Percentiles rank a stretch among this genome's conserved stretches.
These are phyloP conservation scores for Crithidia fasciculata DNA, from an alignment of 208 protist genomes.

Conservation along the genomic window DNA sequence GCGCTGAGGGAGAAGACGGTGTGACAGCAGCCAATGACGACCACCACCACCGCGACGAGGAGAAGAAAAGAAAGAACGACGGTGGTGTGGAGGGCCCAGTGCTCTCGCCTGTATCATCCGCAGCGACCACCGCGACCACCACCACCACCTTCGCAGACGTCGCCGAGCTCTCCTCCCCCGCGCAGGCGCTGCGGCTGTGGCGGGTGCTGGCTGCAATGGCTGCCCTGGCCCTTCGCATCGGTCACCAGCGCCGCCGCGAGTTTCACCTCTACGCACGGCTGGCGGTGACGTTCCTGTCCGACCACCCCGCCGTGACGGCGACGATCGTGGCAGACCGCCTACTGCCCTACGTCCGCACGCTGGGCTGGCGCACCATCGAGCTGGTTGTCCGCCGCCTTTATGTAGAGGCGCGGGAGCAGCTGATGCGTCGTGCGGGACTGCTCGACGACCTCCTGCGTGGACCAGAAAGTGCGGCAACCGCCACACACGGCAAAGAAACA, in stretches of 20 bases:
- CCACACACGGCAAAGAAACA: neutral
- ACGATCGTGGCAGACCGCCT: constrained; percentile 50
- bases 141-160: constrained; percentile 30
- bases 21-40: no score
- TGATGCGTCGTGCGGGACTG: constrained; percentile 30
- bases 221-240: constrained; percentile 41
- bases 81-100: neutral
- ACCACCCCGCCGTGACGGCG: constrained; percentile 46
- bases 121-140: neutral
- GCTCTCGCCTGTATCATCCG: neutral
- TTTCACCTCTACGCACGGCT: constrained; percentile 57
- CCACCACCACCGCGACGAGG: no score
- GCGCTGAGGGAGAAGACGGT: no score
- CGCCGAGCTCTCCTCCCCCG: constrained; percentile 40
- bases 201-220: constrained; percentile 48
- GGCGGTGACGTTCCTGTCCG: constrained; percentile 50
- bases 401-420: constrained; percentile 51
- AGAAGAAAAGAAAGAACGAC: no score
- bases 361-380: constrained; percentile 64
- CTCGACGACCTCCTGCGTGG: neutral
- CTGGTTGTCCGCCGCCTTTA: constrained; percentile 56
- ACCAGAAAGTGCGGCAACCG: no score
- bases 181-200: constrained; percentile 49
- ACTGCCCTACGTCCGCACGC: constrained; percentile 52
- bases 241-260: constrained; percentile 45